Percentiles rank a stretch among this genome's conserved stretches.
phyloP scores from a whole-genome alignment of 164 flowering plant species.

The Stephania yunnanensis region DNA sequence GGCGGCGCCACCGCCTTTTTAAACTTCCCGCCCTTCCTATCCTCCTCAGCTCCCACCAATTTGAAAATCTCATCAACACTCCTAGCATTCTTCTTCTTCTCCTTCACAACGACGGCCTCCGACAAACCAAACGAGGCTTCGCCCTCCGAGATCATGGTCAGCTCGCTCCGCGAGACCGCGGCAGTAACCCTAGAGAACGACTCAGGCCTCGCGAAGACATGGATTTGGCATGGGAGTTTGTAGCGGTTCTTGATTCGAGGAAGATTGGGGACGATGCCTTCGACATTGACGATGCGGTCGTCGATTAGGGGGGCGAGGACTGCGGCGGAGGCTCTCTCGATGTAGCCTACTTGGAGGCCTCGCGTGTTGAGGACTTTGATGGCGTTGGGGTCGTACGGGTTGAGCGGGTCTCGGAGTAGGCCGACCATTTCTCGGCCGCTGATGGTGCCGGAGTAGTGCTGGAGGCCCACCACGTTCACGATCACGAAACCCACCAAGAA shows the following conservation, averaged over 20 bases:
- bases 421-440: conserved; percentile 79
- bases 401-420: conserved; percentile 69
- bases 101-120: conserved; percentile 51
- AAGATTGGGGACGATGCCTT: conserved; percentile 64
- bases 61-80: conserved; percentile 68
- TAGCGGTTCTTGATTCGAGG: conserved; percentile 21
- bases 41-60: conserved; percentile 42
- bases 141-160: conserved; percentile 35
- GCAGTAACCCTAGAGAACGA: conserved; percentile 26
- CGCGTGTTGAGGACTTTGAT: conserved; percentile 64
- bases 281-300: conserved; percentile 23
- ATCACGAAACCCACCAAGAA: conserved; percentile 57
- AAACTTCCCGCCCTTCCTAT: background rate
- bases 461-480: conserved; percentile 65
- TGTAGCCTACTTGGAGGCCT: conserved; percentile 59
- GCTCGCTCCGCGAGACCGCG: conserved; percentile 32
- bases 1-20: conserved; percentile 44
- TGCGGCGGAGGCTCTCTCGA: conserved; percentile 51
- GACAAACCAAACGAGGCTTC: conserved; percentile 46
- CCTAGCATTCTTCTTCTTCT: conserved; percentile 25
- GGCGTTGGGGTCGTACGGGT: conserved; percentile 62
- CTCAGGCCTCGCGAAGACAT: conserved; percentile 50
- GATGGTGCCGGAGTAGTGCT: conserved; percentile 53
- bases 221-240: conserved; percentile 59
- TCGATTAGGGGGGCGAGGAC: conserved; percentile 68